Conservation (phyloP, 2,329 filamentous ascomycete genomes). For the Alternaria angustiovoidea region DNA sequence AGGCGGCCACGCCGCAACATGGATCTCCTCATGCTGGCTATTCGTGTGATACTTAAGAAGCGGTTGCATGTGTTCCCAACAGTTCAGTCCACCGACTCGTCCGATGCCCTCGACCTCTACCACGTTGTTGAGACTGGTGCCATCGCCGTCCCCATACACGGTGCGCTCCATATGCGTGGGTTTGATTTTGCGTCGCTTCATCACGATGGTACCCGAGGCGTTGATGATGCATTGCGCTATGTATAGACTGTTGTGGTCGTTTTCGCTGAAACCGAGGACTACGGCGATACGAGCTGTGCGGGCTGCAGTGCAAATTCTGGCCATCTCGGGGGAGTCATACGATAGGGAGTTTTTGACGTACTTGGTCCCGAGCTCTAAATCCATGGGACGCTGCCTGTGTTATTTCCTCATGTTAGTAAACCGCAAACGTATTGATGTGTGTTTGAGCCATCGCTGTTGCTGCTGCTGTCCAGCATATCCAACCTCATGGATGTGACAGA, state of each 20-base stretch:
- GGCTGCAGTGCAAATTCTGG: constrained; percentile 50
- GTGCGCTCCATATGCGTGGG: constrained; percentile 55
- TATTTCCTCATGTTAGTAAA: not conserved
- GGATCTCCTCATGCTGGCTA: constrained; percentile 50
- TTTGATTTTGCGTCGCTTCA: constrained; percentile 54
- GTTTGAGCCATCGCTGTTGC: constrained; percentile 31
- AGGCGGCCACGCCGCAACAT: constrained; percentile 53
- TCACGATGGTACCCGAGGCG: constrained; percentile 43
- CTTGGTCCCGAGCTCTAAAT: constrained; percentile 49
- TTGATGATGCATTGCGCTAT: constrained; percentile 52
- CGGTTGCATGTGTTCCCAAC: constrained; percentile 56
- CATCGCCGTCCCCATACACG: constrained; percentile 53
- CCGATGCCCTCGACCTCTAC: constrained; percentile 15
- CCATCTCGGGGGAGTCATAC: constrained; percentile 54
- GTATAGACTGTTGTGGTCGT: constrained; percentile 48
- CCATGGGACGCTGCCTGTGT: constrained; percentile 52
- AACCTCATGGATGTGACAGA: not conserved
- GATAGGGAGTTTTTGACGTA: constrained; percentile 58
- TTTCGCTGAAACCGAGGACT: constrained; percentile 52
- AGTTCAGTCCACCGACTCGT: constrained; percentile 12
- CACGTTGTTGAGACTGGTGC: constrained; percentile 46
- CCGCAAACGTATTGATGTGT: not conserved
- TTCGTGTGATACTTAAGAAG: constrained; percentile 54
- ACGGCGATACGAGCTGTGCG: constrained; percentile 46
- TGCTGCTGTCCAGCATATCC: not conserved